These are phyloP conservation scores for Lactarius evosmus DNA, from an alignment of 768 basidiomycete species.

Conservation along the genomic window DNA sequence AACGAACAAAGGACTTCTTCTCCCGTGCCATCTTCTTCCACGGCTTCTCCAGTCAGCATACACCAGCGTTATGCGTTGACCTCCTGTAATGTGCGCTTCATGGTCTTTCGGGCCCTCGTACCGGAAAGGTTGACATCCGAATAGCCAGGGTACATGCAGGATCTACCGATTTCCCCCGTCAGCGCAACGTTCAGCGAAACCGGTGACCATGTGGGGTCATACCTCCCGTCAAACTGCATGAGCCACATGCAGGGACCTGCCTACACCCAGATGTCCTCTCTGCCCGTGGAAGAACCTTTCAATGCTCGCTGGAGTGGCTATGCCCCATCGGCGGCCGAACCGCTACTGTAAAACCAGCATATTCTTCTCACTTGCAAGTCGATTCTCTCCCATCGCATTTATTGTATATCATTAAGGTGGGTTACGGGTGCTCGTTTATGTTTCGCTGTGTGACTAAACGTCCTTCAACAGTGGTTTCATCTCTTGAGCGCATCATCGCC, in stretches of 20 bases:
- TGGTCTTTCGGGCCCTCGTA: neutral
- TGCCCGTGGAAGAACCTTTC: conserved; percentile 23
- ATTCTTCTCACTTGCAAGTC: conserved; percentile 9
- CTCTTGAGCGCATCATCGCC: conserved; percentile 12
- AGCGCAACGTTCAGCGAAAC: conserved; percentile 28
- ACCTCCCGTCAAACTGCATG: conserved; percentile 16
- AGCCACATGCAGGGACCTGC: conserved; percentile 16
- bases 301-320: conserved; percentile 26
- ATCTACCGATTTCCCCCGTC: conserved; percentile 31
- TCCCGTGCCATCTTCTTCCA: conserved; percentile 20
- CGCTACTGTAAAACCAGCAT: conserved; percentile 22
- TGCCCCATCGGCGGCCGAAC: conserved; percentile 5
- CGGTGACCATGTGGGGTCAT: conserved; percentile 22
- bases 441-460: conserved; percentile 6
- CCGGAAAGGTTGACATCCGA: conserved; percentile 10
- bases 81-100: conserved; percentile 22
- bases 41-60: conserved; percentile 25
- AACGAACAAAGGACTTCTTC: conserved; percentile 25
- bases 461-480: conserved; percentile 1
- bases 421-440: neutral
- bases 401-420: conserved; percentile 29
- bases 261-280: conserved; percentile 15
- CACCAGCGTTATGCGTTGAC: conserved; percentile 21
- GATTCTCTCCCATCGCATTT: conserved; percentile 20
- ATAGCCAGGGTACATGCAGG: conserved; percentile 26